Conservation (phyloP, 192 early-diverging fungal species). For the Phycomyces blakesleeanus region DNA sequence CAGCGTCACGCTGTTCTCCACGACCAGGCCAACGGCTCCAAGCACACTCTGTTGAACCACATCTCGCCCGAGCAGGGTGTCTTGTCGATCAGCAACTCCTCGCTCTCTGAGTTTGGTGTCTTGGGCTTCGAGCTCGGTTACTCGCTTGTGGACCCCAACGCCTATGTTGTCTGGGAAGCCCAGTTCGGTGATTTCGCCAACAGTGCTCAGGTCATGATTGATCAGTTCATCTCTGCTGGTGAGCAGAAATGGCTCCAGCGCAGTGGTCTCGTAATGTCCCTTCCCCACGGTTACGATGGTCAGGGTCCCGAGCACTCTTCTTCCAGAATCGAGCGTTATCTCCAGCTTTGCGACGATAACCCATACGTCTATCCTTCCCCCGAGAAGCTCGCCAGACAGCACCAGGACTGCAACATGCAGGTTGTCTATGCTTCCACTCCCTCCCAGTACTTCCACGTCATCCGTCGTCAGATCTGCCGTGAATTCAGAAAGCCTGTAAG, state of each 20-base stretch:
- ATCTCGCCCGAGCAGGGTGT: conserved; percentile 81
- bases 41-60: conserved; percentile 83
- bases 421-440: conserved; percentile 96
- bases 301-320: conserved; percentile 99
- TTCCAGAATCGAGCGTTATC: conserved; percentile 90
- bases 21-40: conserved; percentile 86
- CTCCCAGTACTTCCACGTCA: conserved; percentile 95
- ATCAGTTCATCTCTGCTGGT: conserved; percentile 94
- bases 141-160: conserved; percentile 90
- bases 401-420: conserved; percentile 99
- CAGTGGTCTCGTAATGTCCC: conserved; percentile 87
- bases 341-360: conserved; percentile 94
- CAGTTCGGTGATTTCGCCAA: conserved; percentile 99
- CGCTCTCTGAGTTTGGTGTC: conserved; percentile 91
- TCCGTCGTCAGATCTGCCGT: conserved; percentile 93
- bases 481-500: conserved; percentile 94
- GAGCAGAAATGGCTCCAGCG: conserved; percentile 99
- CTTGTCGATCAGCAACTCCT: conserved; percentile 93
- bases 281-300: conserved; percentile 98
- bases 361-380: conserved; percentile 76
- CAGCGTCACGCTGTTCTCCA: conserved; percentile 96
- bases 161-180: conserved; percentile 95
- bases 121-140: conserved; percentile 98
- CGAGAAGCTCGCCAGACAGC: conserved; percentile 84
- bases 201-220: conserved; percentile 95